Base-by-base conservation (phyloP, 164 flowering plant genomes). In the Nelumbo lutea region DNA sequence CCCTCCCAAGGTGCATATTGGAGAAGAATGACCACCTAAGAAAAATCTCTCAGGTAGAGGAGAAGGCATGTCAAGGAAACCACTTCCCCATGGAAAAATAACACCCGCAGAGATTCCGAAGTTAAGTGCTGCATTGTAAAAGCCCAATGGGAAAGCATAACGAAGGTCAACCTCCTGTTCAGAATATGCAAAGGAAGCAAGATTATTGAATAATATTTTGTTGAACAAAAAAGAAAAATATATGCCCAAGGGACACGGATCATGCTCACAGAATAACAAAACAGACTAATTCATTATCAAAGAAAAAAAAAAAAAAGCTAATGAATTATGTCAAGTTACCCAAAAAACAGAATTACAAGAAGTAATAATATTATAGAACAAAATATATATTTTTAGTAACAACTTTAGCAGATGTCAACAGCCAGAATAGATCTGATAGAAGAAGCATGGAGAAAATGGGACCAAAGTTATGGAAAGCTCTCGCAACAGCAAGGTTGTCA, bases 131-230 rank as follows among this genome's bases (percentile, higher is more conserved):
- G 96, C 80, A 69, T 70, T 79, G 68, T 73, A 84, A 68, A 88
- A 87, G 10, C 97, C 95, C 78, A 95, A 75, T 9, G 98, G 98
- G 3, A 91, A 8, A 68, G 98, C 96, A 86, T 66, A 90, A 38
- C 94, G 96, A 67, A 95, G 74, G 84, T 90, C 98, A 66, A 88
- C 72, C 67, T 91, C 98, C 98, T 94, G 90, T 68, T 46, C 62
- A 78, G 44, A 73, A 68, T 55, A 47, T 47, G 27, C 51, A 9
- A 39, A 68, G 61, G 41, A 55, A 71, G 51, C 9, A 58, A 27
- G 40, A 9, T 45, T 9, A 2, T 39, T 46, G 41, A 70, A 42
- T 15, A 67, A 72, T 57, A n/a, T 56, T 42, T 51, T 59, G 9
- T 8, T 2, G 7, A n/a, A 1, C 14, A 50, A 48, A 44, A 70